Percentiles rank a stretch among this genome's conserved stretches.
Conservation (phyloP, 352 stramenopile genomes). For the Phytophthora citrophthora region DNA sequence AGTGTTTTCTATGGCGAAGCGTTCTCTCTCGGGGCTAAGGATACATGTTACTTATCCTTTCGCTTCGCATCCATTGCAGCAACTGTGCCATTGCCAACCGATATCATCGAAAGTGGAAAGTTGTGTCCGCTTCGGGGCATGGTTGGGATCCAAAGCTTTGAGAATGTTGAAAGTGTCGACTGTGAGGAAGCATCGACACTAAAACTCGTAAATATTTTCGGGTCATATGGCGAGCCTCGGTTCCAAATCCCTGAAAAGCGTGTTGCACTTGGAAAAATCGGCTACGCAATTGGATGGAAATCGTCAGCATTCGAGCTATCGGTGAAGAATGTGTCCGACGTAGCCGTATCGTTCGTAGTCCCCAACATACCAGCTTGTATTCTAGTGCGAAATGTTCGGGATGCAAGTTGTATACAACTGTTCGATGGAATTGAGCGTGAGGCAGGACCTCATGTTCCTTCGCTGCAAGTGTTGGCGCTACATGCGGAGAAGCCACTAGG, state of each 20-base stretch:
- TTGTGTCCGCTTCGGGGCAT: constrained; percentile 65
- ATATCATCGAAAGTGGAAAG: constrained; percentile 70
- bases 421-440: constrained; percentile 17
- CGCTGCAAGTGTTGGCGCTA: constrained; percentile 51
- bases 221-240: constrained; percentile 67
- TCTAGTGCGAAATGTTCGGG: constrained; percentile 45
- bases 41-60: constrained; percentile 61
- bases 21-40: constrained; percentile 52
- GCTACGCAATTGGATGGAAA: constrained; percentile 80
- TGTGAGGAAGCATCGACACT: constrained; percentile 64
- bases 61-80: constrained; percentile 74
- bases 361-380: constrained; percentile 65
- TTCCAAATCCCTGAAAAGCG: constrained; percentile 60
- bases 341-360: constrained; percentile 65
- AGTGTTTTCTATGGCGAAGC: constrained; percentile 62
- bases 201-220: constrained; percentile 64
- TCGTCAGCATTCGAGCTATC: constrained; percentile 68
- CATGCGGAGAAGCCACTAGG: constrained; percentile 35
- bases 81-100: constrained; percentile 50
- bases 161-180: constrained; percentile 12
- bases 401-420: constrained; percentile 39
- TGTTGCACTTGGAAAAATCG: constrained; percentile 82
- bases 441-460: constrained; percentile 33
- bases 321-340: constrained; percentile 75
- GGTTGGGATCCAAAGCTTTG: constrained; percentile 80